Conservation (phyloP, 1,139 yeast genomes). For the Zygosaccharomyces sapae region DNA sequence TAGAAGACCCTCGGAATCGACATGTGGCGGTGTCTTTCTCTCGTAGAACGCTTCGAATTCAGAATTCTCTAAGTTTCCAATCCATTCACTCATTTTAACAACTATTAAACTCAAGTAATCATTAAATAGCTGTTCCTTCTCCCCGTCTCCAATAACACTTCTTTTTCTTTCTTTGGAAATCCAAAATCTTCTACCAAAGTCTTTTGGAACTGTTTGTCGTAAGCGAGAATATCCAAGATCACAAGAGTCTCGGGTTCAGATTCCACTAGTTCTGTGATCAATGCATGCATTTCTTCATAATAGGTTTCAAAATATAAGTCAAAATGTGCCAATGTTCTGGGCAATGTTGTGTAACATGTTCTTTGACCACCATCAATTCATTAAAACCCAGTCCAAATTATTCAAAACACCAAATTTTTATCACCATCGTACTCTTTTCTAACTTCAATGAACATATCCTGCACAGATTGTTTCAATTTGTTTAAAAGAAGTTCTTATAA, state of each 20-base stretch:
- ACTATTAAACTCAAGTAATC: constrained; percentile 72
- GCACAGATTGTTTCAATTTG: constrained; percentile 56
- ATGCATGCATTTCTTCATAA: constrained; percentile 59
- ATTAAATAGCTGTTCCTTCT: constrained; percentile 55
- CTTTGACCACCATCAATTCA: constrained; percentile 64
- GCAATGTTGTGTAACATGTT: constrained; percentile 58
- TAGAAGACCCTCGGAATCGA: constrained; percentile 57
- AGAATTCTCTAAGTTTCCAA: constrained; percentile 55
- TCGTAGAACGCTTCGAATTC: constrained; percentile 60
- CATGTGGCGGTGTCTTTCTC: constrained; percentile 69
- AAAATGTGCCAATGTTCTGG: constrained; percentile 67
- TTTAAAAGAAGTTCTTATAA: constrained; percentile 60
- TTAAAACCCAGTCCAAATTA: constrained; percentile 76
- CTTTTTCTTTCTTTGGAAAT: constrained; percentile 45
- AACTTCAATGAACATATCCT: constrained; percentile 65
- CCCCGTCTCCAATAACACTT: constrained; percentile 66
- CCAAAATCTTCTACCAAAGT: constrained; percentile 48
- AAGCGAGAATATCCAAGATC: constrained; percentile 61
- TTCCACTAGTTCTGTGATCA: constrained; percentile 59
- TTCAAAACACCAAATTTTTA: constrained; percentile 54
- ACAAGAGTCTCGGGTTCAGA: constrained; percentile 71
- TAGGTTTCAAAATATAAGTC: constrained; percentile 61
- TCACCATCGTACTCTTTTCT: constrained; percentile 51
- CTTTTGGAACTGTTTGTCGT: constrained; percentile 63
- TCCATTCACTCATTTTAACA: constrained; percentile 78